Base-by-base conservation (phyloP, 2,329 filamentous ascomycete genomes). In the Nakataea oryzae region DNA sequence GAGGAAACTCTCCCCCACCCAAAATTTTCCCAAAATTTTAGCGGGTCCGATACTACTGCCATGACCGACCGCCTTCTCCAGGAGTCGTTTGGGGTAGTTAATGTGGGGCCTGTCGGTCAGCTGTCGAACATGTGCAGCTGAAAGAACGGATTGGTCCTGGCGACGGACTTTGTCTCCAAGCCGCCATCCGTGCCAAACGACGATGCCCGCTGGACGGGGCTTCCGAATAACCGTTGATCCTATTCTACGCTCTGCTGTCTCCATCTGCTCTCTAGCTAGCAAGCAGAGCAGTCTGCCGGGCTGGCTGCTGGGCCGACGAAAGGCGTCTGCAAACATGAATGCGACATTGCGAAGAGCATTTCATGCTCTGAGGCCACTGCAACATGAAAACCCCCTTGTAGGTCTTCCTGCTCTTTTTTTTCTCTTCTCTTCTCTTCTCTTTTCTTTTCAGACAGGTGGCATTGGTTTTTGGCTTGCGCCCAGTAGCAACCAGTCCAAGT, bases 361-460 rank as follows among this genome's bases (percentile, higher is more conserved):
- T 67, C 87, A 86, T 13, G 82, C 78, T 3, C 68, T 80, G 32
- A 72, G 78, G 34, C 67, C 69, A 17, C 73, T 88, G 34, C 79
- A 78, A 62, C 93, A 97, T 86, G 93, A 96, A 67, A 97, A 96
- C 67, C 93, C 93, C 4, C 75, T 96, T 71, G 93, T 96, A 77
- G 69, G 78, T 68, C 5, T 11, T 64, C 47, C 7, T 11, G 14
- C 21, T 47, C 54, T 4, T 9, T 24, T 28, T 4, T 7, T 5
- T 50, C 11, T 9, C 24, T n/a, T n/a, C 64, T 50, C 7, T 11
- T 21, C 21, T 47, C 54, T 4, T 9, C 54, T 28, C 13, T 7
- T 5, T 50, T n/a, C 21, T 50, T n/a, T n/a, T n/a, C 7, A 50
- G 9, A 14, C 41, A 50, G n/a, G n/a, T n/a, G n/a, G n/a, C n/a